Conservation (phyloP, 306 rosid species). For the Castanea mollissima region DNA sequence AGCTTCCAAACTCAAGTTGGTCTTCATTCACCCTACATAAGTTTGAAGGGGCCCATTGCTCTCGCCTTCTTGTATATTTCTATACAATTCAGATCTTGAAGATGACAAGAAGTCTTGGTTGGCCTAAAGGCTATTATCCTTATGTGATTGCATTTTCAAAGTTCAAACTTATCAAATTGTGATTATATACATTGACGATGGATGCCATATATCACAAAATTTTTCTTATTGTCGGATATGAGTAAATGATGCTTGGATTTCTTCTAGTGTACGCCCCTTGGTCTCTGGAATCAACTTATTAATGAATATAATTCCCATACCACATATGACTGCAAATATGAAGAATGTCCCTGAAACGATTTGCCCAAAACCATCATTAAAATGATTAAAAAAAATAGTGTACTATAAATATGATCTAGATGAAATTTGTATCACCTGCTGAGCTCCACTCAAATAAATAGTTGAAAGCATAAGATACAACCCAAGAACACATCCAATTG, state of each 20-base stretch:
- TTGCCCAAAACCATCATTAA: not conserved
- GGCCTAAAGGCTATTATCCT: too few species aligned
- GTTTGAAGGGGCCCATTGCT: too few species aligned
- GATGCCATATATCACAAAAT: too few species aligned
- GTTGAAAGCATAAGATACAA: slow-evolving; percentile 27
- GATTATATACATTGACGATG: too few species aligned
- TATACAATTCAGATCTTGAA: too few species aligned
- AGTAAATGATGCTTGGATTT: not conserved
- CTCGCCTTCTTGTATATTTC: too few species aligned
- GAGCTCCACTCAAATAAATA: slow-evolving; percentile 35
- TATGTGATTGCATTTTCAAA: too few species aligned
- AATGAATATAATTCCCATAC: not conserved
- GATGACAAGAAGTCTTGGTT: too few species aligned
- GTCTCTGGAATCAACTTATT: not conserved
- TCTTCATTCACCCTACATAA: too few species aligned
- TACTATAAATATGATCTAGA: not conserved
- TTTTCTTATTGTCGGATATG: not conserved
- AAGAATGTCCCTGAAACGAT: not conserved
- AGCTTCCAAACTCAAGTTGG: too few species aligned
- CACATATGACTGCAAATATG: not conserved
- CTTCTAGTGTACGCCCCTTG: not conserved
- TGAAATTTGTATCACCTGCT: slow-evolving; percentile 17
- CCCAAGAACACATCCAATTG: slow-evolving; percentile 25
- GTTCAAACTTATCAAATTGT: too few species aligned
- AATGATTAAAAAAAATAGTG: not conserved